Conservation (phyloP, 352 stramenopile genomes). For the Globisporangium cederbergense region DNA sequence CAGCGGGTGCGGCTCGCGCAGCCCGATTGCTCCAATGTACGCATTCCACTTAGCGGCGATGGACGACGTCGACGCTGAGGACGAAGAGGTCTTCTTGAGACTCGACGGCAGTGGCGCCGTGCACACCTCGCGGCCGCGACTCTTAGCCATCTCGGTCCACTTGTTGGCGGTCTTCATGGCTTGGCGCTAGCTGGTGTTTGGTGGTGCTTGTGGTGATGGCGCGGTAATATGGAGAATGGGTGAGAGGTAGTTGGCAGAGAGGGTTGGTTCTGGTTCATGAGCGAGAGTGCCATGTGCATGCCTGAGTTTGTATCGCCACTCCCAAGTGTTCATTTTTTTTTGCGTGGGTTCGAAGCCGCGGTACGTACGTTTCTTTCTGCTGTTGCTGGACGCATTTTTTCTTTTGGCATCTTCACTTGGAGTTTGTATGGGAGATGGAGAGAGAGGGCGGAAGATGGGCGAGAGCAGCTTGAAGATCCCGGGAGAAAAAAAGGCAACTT, state of each 20-base stretch:
- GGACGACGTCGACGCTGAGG: conserved; percentile 18
- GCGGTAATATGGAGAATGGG: conserved; percentile 9
- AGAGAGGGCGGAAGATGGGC: conserved; percentile 6
- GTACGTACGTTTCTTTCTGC: conserved; percentile 7
- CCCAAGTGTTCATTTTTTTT: neutral
- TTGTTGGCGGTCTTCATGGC: neutral
- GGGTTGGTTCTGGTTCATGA: too few species aligned
- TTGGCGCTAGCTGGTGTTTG: neutral
- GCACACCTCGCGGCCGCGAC: neutral
- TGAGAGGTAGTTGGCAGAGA: neutral
- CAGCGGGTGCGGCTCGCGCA: conserved; percentile 27
- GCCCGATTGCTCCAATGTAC: conserved; percentile 47
- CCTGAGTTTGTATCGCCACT: neutral
- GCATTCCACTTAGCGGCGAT: conserved; percentile 50
- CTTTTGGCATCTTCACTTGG: conserved; percentile 1
- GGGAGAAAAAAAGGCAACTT: conserved; percentile 2
- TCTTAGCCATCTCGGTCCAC: conserved; percentile 10
- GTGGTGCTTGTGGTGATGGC: conserved; percentile 1
- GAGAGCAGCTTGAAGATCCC: conserved; percentile 1
- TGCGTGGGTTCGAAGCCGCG: neutral
- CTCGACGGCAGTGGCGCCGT: conserved; percentile 36
- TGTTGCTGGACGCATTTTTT: neutral
- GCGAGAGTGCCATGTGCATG: neutral
- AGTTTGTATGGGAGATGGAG: conserved; percentile 8
- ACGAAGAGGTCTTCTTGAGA: conserved; percentile 45